Conservation (phyloP, 768 basidiomycete species). For the Mycena pura region DNA sequence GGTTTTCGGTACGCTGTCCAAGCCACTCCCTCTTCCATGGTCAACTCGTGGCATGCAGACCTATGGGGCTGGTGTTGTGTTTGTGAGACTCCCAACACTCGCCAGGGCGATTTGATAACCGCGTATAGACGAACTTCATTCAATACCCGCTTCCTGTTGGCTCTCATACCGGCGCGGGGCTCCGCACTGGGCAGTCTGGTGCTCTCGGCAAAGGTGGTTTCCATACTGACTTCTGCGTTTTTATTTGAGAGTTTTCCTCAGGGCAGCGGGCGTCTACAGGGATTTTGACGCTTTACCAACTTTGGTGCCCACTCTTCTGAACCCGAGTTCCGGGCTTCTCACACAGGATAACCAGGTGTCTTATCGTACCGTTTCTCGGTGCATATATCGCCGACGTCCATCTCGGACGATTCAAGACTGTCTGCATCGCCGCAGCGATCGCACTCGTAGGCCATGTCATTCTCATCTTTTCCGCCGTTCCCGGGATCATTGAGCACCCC, state of each 20-base stretch:
- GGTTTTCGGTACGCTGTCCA: slow-evolving; percentile 65
- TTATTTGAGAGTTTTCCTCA: no score
- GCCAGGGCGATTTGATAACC: slow-evolving; percentile 29
- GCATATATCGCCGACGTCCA: slow-evolving; percentile 78
- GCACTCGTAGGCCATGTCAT: slow-evolving; percentile 71
- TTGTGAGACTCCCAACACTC: not conserved
- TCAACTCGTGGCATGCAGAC: not conserved
- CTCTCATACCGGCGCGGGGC: slow-evolving; percentile 70
- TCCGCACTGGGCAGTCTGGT: slow-evolving; percentile 62
- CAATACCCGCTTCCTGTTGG: slow-evolving; percentile 71
- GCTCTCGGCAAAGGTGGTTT: slow-evolving; percentile 69
- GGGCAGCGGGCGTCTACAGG: slow-evolving; percentile 78
- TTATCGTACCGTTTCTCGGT: slow-evolving; percentile 69
- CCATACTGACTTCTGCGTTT: no score
- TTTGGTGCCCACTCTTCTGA: slow-evolving; percentile 52
- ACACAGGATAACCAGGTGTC: slow-evolving; percentile 52
- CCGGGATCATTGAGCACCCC: slow-evolving; percentile 67
- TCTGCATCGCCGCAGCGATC: slow-evolving; percentile 63
- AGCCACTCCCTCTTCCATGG: no score
- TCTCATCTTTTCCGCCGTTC: slow-evolving; percentile 70
- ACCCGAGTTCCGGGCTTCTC: not conserved
- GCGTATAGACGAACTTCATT: slow-evolving; percentile 67
- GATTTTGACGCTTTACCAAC: slow-evolving; percentile 72
- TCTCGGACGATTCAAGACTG: slow-evolving; percentile 78
- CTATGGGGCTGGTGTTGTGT: slow-evolving; percentile 24